Base-by-base conservation (phyloP, 164 flowering plant genomes). In the Stephania yunnanensis region DNA sequence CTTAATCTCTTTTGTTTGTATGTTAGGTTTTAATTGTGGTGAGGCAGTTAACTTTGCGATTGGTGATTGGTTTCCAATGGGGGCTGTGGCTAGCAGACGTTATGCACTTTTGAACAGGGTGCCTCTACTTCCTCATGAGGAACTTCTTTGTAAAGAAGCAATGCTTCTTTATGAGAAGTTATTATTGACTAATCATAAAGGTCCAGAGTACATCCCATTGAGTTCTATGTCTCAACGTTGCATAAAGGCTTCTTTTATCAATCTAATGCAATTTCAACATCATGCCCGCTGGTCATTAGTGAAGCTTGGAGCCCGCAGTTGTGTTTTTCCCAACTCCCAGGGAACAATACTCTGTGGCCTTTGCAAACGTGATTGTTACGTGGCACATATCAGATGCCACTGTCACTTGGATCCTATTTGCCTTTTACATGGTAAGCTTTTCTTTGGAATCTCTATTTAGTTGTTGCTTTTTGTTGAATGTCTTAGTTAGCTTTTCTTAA, bases 1-100 rank as follows among this genome's bases (percentile, higher is more conserved):
- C 58, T 74, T 68, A 7, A 19, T 71, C 72, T 75, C 46, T 77
- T 5, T 76, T 69, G 75, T n/a, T n/a, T 66, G 46, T 53, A 61
- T n/a, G 7, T 78, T 13, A 96, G 99, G 99, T 76, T 96, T 94
- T 79, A 96, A 96, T 75, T 96, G 99, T 80, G 98, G 97, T 7
- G 99, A 96, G 83, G 99, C 99, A 50, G 99, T 96, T 48, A 96
- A 96, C 82, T 96, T 96, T 87, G 99, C 98, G 15, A 81, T 86
- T 79, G 94, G 94, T 74, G 97, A 96, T 81, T 96, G 99, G 99
- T 96, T 96, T 78, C 91, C 88, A 15, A 36, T 91, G 75, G 99
- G 98, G 52, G 93, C 88, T 53, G 76, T 91, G 61, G 98, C 99
- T 68, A 94, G 99, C 79, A 85, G 84, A 68, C 92, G 93, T 36